These are phyloP conservation scores for Rutstroemia sp. DNA, from an alignment of 2,329 filamentous ascomycete species.

Conservation along the genomic window DNA sequence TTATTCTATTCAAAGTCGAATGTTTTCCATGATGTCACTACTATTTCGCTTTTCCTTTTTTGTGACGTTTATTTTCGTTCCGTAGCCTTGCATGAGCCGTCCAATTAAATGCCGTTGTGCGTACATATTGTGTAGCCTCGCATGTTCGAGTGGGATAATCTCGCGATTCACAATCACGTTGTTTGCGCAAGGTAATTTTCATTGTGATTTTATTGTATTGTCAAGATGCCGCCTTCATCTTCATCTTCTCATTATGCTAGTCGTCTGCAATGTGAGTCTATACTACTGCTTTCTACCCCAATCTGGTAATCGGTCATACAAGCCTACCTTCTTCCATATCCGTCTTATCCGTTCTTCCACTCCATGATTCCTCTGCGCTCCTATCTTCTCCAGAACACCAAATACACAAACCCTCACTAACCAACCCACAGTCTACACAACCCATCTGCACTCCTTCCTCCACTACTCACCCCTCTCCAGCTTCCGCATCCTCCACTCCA, in stretches of 20 bases:
- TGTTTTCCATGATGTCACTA: constrained; percentile 18
- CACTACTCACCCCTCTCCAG: constrained; percentile 15
- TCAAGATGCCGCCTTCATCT: not conserved
- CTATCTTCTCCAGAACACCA: too few species aligned
- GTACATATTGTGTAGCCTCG: not conserved
- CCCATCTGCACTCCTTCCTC: constrained; percentile 21
- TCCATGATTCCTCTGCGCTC: too few species aligned
- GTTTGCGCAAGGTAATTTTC: not conserved
- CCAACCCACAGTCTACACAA: constrained; percentile 11
- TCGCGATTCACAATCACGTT: not conserved
- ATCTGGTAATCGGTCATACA: too few species aligned
- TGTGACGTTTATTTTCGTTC: not conserved
- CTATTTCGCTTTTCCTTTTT: not conserved
- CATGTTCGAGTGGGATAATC: not conserved
- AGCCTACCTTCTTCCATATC: not conserved
- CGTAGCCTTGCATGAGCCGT: not conserved
- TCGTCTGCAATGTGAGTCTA: not conserved
- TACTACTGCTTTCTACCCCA: too few species aligned
- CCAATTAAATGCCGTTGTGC: not conserved
- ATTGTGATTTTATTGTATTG: not conserved
- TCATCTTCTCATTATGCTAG: not conserved
- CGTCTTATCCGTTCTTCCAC: too few species aligned
- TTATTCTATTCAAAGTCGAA: not conserved
- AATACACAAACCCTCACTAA: not conserved
- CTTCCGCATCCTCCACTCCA: constrained; percentile 24